phyloP scores from a whole-genome alignment of 2,329 filamentous ascomycete species.

The Talaromyces islandicus region DNA sequence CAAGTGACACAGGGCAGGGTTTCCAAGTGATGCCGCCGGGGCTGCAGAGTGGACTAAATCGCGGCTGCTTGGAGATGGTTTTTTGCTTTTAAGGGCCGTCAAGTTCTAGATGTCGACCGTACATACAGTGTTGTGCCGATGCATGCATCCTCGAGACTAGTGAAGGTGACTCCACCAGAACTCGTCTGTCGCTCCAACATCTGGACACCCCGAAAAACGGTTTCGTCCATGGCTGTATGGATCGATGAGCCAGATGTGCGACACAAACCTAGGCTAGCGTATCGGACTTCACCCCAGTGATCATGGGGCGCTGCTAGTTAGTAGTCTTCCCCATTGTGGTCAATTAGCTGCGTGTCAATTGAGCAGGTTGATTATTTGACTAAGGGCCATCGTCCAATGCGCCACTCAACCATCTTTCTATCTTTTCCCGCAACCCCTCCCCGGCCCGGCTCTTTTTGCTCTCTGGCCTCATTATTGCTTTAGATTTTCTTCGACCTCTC shows the following conservation, averaged over 20 bases:
- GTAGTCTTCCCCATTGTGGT: neutral
- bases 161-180: neutral
- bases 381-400: neutral
- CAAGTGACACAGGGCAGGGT: neutral
- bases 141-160: neutral
- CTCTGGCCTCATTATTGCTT: conserved; percentile 2
- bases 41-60: neutral
- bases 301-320: neutral
- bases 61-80: neutral
- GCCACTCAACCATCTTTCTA: neutral
- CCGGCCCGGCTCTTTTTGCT: neutral
- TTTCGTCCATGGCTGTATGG: neutral
- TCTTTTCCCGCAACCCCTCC: conserved; percentile 11
- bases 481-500: neutral
- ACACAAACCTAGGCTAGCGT: neutral
- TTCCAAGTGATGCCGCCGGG: neutral
- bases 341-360: neutral
- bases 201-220: neutral
- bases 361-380: neutral
- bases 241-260: neutral
- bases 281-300: neutral
- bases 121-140: neutral
- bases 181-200: neutral
- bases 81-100: neutral
- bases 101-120: conserved; percentile 4